Evolutionary conservation across 2,329 filamentous ascomycete genomes (phyloP).

Genomic region (Alternaria arborescens): DNA sequence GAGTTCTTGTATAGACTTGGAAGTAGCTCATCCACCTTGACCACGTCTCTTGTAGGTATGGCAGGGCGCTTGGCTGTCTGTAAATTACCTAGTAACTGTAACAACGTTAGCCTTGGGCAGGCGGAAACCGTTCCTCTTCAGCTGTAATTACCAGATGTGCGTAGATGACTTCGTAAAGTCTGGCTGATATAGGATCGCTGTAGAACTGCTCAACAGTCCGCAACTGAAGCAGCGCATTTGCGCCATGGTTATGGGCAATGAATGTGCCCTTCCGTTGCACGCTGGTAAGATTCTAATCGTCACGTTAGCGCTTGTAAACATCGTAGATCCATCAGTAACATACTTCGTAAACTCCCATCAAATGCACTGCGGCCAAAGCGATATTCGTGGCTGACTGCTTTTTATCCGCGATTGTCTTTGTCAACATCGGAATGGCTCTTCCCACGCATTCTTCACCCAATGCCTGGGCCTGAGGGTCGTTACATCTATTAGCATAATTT

Average conservation of each 20-base stretch:
- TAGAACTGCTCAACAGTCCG: constrained; percentile 37
- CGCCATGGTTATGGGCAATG: constrained; percentile 39
- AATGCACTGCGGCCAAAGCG: constrained; percentile 35
- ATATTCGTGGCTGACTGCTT: constrained; percentile 32
- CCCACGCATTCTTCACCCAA: constrained; percentile 36
- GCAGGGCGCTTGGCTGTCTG: constrained; percentile 36
- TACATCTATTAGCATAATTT: constrained; percentile 40
- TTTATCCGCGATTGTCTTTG: constrained; percentile 34
- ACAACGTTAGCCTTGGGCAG: constrained; percentile 20
- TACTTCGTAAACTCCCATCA: constrained; percentile 45
- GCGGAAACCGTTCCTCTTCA: neutral
- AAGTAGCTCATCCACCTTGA: constrained; percentile 20
- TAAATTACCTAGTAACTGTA: constrained; percentile 39
- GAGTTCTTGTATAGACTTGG: constrained; percentile 32
- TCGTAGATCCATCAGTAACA: neutral
- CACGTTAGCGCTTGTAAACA: neutral
- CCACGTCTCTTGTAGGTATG: constrained; percentile 30
- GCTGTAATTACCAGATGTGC: constrained; percentile 33
- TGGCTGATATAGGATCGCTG: constrained; percentile 34
- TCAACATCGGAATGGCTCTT: constrained; percentile 33
- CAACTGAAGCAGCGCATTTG: constrained; percentile 39
- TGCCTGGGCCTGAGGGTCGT: constrained; percentile 31
- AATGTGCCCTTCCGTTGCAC: constrained; percentile 30
- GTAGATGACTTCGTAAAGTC: constrained; percentile 40
- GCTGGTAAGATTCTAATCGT: constrained; percentile 33